A percentile compares a stretch with the other conserved stretches of the same genome.
These are phyloP conservation scores for Populus hybrid DNA, from an alignment of 441 rosid species.

Conservation along the genomic window DNA sequence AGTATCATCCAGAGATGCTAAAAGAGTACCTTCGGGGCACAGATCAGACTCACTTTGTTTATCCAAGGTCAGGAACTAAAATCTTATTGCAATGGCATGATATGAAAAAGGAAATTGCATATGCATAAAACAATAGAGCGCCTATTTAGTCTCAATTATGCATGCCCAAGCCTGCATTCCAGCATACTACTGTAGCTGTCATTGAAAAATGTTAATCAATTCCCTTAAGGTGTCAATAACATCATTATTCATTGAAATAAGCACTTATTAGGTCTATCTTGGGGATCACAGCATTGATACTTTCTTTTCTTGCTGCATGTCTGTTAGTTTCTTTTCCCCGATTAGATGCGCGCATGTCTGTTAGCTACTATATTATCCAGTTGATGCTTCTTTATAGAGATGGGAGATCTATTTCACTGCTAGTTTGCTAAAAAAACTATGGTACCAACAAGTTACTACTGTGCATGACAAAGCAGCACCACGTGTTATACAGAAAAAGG, in stretches of 20 bases:
- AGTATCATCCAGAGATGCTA: conserved; percentile 99
- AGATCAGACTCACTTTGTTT: conserved; percentile 84
- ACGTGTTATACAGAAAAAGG: too few species aligned
- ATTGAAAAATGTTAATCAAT: too few species aligned
- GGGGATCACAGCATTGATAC: too few species aligned
- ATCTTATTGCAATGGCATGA: neutral
- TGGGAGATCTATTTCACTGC: neutral
- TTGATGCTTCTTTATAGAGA: too few species aligned
- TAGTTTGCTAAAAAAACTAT: neutral
- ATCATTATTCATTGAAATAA: too few species aligned
- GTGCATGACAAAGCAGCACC: neutral
- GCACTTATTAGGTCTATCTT: too few species aligned
- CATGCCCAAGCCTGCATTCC: neutral
- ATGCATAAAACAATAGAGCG: neutral
- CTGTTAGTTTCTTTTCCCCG: too few species aligned
- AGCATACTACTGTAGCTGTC: too few species aligned
- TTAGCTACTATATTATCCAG: too few species aligned
- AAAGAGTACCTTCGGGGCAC: conserved; percentile 86
- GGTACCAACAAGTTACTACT: neutral
- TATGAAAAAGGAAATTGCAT: neutral
- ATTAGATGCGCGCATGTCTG: too few species aligned
- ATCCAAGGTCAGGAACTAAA: conserved; percentile 67
- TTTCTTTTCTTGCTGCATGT: too few species aligned
- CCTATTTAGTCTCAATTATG: neutral
- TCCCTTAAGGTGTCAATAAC: too few species aligned